Evolutionary conservation across 73 alveolate species (phyloP).

Genomic region (Paraurostyla sp.): DNA sequence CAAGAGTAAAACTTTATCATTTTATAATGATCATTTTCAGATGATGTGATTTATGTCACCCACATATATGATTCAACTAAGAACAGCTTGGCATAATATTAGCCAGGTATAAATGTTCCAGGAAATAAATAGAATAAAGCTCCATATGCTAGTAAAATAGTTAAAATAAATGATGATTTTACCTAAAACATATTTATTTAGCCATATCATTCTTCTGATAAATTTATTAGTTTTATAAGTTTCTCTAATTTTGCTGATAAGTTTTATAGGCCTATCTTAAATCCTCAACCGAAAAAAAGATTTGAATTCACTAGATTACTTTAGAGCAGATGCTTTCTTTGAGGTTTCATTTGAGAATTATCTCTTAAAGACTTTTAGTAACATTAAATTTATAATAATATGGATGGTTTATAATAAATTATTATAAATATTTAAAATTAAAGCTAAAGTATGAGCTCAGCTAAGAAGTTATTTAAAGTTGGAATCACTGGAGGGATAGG

Average conservation of each 20-base stretch:
- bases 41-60: not conserved
- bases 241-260: constrained; percentile 7
- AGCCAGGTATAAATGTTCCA: constrained; percentile 26
- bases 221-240: not conserved
- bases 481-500: constrained; percentile 74
- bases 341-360: not conserved
- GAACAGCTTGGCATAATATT: constrained; percentile 11
- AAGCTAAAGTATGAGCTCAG: not conserved
- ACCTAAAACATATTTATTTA: constrained; percentile 9
- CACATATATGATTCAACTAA: not conserved
- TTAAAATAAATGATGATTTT: not conserved
- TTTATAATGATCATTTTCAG: not conserved
- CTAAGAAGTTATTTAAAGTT: constrained; percentile 3
- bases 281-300: constrained; percentile 25
- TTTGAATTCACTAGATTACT: constrained; percentile 26
- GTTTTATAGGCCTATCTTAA: not conserved
- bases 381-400: not conserved
- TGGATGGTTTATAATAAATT: not conserved
- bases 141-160: not conserved
- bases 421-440: not conserved
- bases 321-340: not conserved
- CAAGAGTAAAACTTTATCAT: not conserved
- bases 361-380: constrained; percentile 18
- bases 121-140: not conserved
- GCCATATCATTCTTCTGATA: not conserved